These are phyloP conservation scores for Aspergillus terreus DNA, from an alignment of 2,329 filamentous ascomycete genomes.

Conservation along the genomic window DNA sequence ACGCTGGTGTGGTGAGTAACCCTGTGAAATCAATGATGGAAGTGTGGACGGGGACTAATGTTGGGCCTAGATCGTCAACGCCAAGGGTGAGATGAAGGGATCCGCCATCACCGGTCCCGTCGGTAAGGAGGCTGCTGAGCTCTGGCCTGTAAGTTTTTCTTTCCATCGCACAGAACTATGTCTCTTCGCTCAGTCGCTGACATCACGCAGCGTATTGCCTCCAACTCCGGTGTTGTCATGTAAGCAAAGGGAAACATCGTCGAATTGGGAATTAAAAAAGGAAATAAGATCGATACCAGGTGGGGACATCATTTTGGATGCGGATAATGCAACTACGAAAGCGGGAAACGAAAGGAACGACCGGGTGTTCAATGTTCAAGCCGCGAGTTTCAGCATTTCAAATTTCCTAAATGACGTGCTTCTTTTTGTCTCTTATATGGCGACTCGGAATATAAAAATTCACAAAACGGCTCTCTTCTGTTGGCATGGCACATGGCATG, in stretches of 20 bases:
- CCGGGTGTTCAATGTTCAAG: slow-evolving; percentile 3
- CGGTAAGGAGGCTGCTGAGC: slow-evolving; percentile 98
- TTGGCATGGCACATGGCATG: background rate
- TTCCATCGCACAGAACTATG: background rate
- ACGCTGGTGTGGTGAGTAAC: slow-evolving; percentile 89
- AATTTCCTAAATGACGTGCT: slow-evolving; percentile 9
- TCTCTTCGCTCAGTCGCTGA: background rate
- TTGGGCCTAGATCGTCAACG: slow-evolving; percentile 83
- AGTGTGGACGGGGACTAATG: background rate
- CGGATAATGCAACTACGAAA: slow-evolving; percentile 6
- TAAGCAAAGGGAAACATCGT: slow-evolving; percentile 53
- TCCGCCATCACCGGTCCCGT: slow-evolving; percentile 98
- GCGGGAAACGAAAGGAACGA: slow-evolving; percentile 8
- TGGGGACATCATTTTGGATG: slow-evolving; percentile 9
- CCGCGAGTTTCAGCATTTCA: slow-evolving; percentile 4
- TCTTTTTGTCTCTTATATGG: slow-evolving; percentile 11
- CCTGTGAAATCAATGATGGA: background rate
- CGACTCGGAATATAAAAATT: slow-evolving; percentile 13
- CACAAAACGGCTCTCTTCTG: background rate
- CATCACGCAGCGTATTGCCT: slow-evolving; percentile 79
- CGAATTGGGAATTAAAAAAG: slow-evolving; percentile 8
- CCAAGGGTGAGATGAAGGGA: slow-evolving; percentile 99
- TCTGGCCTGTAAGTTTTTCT: slow-evolving; percentile 79
- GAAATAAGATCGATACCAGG: slow-evolving; percentile 12
- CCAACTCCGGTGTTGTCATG: slow-evolving; percentile 99